Base-by-base conservation (phyloP, 805 yeast species). In the Metschnikowia lachancei region DNA sequence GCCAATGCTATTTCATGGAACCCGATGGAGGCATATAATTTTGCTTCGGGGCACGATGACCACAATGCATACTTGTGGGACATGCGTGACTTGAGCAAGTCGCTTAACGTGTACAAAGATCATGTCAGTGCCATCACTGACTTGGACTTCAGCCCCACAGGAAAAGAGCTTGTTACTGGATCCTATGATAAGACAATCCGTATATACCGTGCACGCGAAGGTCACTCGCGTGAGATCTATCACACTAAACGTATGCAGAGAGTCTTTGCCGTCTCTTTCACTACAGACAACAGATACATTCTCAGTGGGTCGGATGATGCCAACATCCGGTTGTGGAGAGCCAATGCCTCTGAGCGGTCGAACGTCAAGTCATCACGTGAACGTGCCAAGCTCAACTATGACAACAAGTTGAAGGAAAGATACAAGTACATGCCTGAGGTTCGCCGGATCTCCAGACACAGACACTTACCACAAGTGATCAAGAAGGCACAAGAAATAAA, bases 211-310 rank as follows among this genome's bases (percentile, higher is more conserved):
- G 71, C 81, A 1, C 71, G 78, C 30, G 87, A 85, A 52, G 98
- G 99, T 31, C 98, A 92, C 66, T 87, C 96, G 5, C 77, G 97
- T 52, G 99, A 94, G 60, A 78, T 95, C 36, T 94, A 94, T 65
- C 99, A 94, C 61, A 94, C 99, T 12, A 90, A 89, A 72, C 80
- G 99, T 63, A 94, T 94, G 99, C 99, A 94, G 70, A 84, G 92
- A 49, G 87, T 94, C 10, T 88, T 90, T 66, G 78, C 86, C 46
- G 88, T 85, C 34, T 82, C 83, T 53, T 95, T 76, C 66, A 80
- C 96, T 8, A 89, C 89, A 80, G 99, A 94, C 67, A 78, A 95
- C 45, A 82, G 84, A 61, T 94, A 89, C 67, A 80, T 94, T 30
- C 68, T 91, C 42, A 81, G 89, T 49, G 99, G 97, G 16, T 87